Conservation (phyloP, 495 filamentous ascomycete species). For the Hyaloscypha hepaticicola region DNA sequence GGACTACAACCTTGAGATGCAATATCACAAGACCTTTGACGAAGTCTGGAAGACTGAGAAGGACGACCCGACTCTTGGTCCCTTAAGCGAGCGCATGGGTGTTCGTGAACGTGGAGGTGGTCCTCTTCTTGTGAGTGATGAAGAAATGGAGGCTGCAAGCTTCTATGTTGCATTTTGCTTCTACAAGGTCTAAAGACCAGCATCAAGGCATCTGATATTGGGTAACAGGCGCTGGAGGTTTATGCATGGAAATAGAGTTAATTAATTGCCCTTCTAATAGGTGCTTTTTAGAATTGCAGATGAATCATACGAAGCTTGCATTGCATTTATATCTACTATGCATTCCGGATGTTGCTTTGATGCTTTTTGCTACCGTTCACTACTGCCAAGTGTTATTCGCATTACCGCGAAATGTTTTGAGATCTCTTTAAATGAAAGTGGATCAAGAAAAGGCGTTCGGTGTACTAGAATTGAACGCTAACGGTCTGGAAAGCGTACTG, state of each 20-base stretch:
- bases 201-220: not conserved
- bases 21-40: conserved; percentile 84
- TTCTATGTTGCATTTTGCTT: conserved; percentile 95
- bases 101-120: conserved; percentile 73
- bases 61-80: conserved; percentile 72
- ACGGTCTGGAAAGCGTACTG: too few species aligned
- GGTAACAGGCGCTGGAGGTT: not conserved
- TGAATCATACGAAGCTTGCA: not conserved
- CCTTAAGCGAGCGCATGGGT: conserved; percentile 90
- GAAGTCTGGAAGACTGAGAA: conserved; percentile 92
- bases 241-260: not conserved
- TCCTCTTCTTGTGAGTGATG: conserved; percentile 63
- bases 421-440: too few species aligned
- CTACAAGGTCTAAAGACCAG: conserved; percentile 67
- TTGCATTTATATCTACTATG: not conserved
- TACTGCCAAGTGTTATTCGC: too few species aligned
- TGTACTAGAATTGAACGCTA: too few species aligned
- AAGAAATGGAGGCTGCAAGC: conserved; percentile 86
- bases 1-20: conserved; percentile 92
- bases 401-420: too few species aligned
- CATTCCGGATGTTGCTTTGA: too few species aligned
- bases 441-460: too few species aligned
- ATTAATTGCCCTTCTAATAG: not conserved
- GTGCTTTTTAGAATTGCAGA: not conserved
- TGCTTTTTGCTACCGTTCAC: too few species aligned